Evolutionary conservation across 331 rosid genomes (phyloP), one percentile per base, ranked within the genome.

Genomic region (Telfairia occidentalis): DNA sequence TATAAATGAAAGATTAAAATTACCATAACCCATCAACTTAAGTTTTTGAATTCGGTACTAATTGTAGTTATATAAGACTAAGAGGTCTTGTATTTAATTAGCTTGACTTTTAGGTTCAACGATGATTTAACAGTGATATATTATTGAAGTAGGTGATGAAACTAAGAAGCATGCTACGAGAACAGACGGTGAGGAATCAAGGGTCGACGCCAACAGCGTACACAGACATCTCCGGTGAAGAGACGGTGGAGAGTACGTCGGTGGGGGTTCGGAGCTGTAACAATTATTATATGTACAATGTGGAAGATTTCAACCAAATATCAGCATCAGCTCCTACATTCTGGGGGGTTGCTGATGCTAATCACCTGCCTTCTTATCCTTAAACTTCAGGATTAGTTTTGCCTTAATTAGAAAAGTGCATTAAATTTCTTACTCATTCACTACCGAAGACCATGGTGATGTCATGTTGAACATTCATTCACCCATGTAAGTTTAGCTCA

Each of bases 161-260:
- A 80, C 84, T 95, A 87, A 88, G 86, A 80, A 82, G 65, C 12
- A 77, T 90, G 80, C 79, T 95, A 71, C 87, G 88, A 84, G 90
- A 89, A 26, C 92, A 88, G 83, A 84, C 45, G 4, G 59, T 70
- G 0, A 80, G 83, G 85, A 87, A 89, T 54, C 89, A 85, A 69
- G 79, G 80, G 26, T 88, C 92, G 11, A 46, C 78, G 26, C n/a
- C n/a, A n/a, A n/a, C n/a, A n/a, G 89, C 81, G 0, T 86, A 85
- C 78, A 87, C 90, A 12, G 96, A 90, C 48, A 66, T 90, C 65
- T 91, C 96, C 9, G 96, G 89, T 3, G 97, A 90, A 63, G 98
- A 92, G 78, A 90, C 90, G 9, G 93, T 83, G 19, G 97, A 90
- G 71, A 87, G 93, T 87, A 85, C 87, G 4, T 86, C 96, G 37